Percentiles rank a stretch among this genome's conserved stretches.
Conservation (phyloP, 2,329 filamentous ascomycete genomes). For the Talaromyces pinophilus region DNA sequence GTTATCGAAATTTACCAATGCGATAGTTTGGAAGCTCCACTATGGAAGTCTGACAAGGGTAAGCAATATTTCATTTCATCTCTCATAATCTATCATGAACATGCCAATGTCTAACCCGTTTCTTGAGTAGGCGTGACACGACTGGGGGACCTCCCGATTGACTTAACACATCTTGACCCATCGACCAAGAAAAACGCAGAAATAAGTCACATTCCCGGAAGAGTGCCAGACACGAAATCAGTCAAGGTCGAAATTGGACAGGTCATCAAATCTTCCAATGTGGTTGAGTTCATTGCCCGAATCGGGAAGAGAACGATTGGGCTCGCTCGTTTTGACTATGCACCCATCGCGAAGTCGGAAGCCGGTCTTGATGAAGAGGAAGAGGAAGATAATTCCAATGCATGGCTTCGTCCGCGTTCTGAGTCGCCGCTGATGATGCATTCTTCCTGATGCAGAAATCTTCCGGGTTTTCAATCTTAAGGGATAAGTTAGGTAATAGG, state of each 20-base stretch:
- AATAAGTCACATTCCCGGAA: background rate
- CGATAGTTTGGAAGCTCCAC: background rate
- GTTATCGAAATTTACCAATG: slow-evolving; percentile 5
- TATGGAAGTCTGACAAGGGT: slow-evolving; percentile 10
- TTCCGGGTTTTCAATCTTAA: background rate
- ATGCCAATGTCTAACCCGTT: background rate
- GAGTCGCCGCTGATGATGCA: background rate
- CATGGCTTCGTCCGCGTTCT: background rate
- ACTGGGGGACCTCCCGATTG: background rate
- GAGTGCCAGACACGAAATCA: background rate
- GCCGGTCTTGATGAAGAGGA: background rate
- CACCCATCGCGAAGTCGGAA: background rate
- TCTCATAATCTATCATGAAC: background rate
- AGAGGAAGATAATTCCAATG: background rate
- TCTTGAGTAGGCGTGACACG: background rate
- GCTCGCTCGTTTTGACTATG: background rate
- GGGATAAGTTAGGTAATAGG: too few species aligned
- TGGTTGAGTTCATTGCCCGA: slow-evolving; percentile 10
- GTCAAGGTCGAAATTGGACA: slow-evolving; percentile 15
- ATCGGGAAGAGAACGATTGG: background rate
- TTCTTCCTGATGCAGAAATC: background rate
- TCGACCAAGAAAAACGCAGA: background rate
- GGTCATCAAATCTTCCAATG: background rate
- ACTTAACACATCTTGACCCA: background rate
- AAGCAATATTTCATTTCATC: background rate